Base-by-base conservation (phyloP, 768 basidiomycete genomes). In the Boletus pseudopeckii region DNA sequence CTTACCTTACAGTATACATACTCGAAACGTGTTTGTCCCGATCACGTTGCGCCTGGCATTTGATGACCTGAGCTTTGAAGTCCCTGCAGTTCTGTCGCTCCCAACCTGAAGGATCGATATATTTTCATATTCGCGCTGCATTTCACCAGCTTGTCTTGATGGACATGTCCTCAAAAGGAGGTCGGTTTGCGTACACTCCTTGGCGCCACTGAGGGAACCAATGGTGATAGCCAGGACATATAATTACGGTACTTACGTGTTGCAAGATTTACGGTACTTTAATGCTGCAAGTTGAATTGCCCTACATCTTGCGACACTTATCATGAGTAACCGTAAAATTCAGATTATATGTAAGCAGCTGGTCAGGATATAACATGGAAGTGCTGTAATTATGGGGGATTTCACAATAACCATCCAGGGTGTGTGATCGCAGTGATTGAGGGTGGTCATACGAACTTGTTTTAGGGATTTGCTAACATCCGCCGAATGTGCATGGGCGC, bases 101-200 rank as follows among this genome's bases (percentile, higher is more conserved):
- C 13, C 43, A 38, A 17, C 26, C 49, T 34, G 45, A 52, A 44
- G 34, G 32, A 30, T 41, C 37, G 37, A 7, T 40, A 28, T 34
- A 24, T 17, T 44, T 45, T 59, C 41, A 45, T 53, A 45, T 49
- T 38, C 59, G 20, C 36, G 7, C n/a, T n/a, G n/a, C n/a, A n/a
- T n/a, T n/a, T n/a, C n/a, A n/a, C n/a, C n/a, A 45, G 34, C 48
- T 17, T 52, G 52, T 50, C 48, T 22, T 56, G 39, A 43, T 40
- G 37, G 43, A 30, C 42, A 53, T 38, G 38, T 42, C 40, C 28
- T 38, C 45, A 60, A 36, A 37, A 47, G 34, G 28, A 34, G 24
- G 52, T 40, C 37, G 8, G 36, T 38, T 26, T 48, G 10, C 24
- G 30, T 32, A 37, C 20, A 26, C 28, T n/a, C n/a, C n/a, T n/a